Conservation (phyloP, 2,329 filamentous ascomycete genomes). For the Aspergillus clavatus region DNA sequence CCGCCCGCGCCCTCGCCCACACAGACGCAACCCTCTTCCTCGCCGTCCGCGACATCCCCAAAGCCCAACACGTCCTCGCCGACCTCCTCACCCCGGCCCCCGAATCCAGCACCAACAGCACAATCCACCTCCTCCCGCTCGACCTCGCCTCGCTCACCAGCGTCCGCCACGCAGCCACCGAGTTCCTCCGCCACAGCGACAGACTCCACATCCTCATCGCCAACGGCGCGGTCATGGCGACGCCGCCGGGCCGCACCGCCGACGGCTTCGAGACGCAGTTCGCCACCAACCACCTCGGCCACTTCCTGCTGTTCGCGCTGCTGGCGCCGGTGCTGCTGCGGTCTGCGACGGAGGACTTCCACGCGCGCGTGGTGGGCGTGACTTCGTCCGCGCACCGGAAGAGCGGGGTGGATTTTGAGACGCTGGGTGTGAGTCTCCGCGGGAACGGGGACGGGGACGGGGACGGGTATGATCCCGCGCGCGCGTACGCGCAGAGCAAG, state of each 20-base stretch:
- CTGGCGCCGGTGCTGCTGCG: slow-evolving; percentile 14
- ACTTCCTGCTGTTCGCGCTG: slow-evolving; percentile 30
- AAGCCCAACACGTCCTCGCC: slow-evolving; percentile 25
- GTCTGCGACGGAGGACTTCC: slow-evolving; percentile 29
- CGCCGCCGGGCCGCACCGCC: not conserved
- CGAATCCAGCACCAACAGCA: not conserved
- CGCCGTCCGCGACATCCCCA: slow-evolving; percentile 31
- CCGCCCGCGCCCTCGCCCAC: slow-evolving; percentile 32
- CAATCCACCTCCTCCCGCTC: slow-evolving; percentile 31
- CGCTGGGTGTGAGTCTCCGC: slow-evolving; percentile 11
- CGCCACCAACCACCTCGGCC: slow-evolving; percentile 31
- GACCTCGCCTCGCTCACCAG: slow-evolving; percentile 30
- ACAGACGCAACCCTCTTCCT: slow-evolving; percentile 39
- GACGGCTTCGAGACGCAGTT: slow-evolving; percentile 36
- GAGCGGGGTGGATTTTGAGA: slow-evolving; percentile 21
- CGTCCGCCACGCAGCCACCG: slow-evolving; percentile 19
- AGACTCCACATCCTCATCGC: slow-evolving; percentile 9
- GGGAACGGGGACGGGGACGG: no score
- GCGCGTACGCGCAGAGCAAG: slow-evolving; percentile 48
- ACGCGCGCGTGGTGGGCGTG: slow-evolving; percentile 46
- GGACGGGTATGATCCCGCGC: slow-evolving; percentile 18
- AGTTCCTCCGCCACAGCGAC: slow-evolving; percentile 1
- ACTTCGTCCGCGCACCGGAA: slow-evolving; percentile 43
- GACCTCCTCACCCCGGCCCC: slow-evolving; percentile 16
- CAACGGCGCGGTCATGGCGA: slow-evolving; percentile 12